Evolutionary conservation across 257 asterid species (phyloP).

Genomic region (Pogostemon cablin): DNA sequence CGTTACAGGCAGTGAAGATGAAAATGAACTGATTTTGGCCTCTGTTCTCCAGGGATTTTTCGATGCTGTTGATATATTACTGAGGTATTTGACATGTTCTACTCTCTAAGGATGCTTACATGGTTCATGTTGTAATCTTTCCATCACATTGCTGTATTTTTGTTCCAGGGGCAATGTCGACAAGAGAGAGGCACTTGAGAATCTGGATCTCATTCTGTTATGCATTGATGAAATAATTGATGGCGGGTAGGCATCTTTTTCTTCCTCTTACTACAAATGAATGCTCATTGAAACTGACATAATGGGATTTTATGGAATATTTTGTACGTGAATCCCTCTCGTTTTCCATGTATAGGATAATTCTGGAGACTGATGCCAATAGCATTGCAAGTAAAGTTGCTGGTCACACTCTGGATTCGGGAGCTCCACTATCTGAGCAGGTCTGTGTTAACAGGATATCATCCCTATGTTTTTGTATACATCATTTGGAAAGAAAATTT

Average conservation of each 20-base stretch:
- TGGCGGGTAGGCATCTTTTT: constrained; percentile 64
- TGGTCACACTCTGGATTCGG: constrained; percentile 43
- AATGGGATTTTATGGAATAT: not conserved
- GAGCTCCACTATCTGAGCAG: constrained; percentile 63
- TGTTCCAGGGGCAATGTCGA: constrained; percentile 69
- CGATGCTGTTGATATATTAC: constrained; percentile 77
- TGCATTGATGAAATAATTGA: constrained; percentile 86
- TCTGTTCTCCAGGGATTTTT: constrained; percentile 77
- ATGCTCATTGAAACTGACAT: not conserved
- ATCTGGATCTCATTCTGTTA: constrained; percentile 77
- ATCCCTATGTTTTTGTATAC: not conserved
- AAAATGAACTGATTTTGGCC: constrained; percentile 74
- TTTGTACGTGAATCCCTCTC: not conserved
- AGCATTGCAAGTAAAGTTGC: constrained; percentile 55
- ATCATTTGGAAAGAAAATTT: not conserved
- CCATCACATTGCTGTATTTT: constrained; percentile 20
- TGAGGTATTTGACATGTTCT: constrained; percentile 48
- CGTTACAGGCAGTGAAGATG: constrained; percentile 79
- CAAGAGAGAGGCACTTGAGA: constrained; percentile 76
- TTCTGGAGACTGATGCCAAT: constrained; percentile 56
- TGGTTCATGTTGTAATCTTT: constrained; percentile 17
- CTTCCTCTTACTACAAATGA: not conserved
- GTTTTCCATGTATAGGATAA: constrained; percentile 33
- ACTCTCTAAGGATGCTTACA: not conserved
- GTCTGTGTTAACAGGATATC: constrained; percentile 29